Evolutionary conservation across 208 protist genomes (phyloP), one percentile per base, ranked within the genome.

Genomic region (Acanthamoeba royreba): DNA sequence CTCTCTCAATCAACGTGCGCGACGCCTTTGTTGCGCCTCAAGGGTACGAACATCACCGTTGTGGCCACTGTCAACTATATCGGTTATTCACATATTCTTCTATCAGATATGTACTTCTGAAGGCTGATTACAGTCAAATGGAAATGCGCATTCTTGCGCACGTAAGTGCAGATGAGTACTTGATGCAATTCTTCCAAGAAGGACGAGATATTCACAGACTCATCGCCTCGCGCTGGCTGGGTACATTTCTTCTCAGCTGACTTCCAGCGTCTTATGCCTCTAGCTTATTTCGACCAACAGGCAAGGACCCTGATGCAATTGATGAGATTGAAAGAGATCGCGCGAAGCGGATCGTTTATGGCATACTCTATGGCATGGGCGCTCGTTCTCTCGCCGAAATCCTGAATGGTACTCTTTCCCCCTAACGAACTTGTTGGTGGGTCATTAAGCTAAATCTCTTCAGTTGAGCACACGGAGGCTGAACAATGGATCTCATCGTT

Each of bases 131-230:
- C 35, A 81, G 61, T 28, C 88, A 92, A 31, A 72, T 92, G 88
- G 88, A 92, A 31, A 92, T 92, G 88, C 53, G 88, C 61, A 92
- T 92, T 38, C 63, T 92, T 31, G 88, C 88, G 19, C 88, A 92
- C 63, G 43, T 72, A 17, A 81, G 88, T 46, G 5, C 15, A 4
- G 88, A 92, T 45, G 55, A 74, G n/a, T 53, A 31, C 63, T 45
- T 92, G 33, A 38, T 55, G 58, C 61, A 81, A 35, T 92, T 92
- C 47, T 81, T 92, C 47, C 88, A 55, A 9, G 63, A 81, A 22
- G 88, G 88, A 4, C 42, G 47, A 25, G 88, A 92, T 46, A 92
- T 92, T 31, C 47, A 63, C 47, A 92, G 35, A 42, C 46, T 92
- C 33, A 61, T 92, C n/a, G 88, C 88, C 63, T 33, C 74, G 22